These are phyloP conservation scores for Neoboletus magnificus DNA, from an alignment of 768 basidiomycete genomes.

Conservation along the genomic window DNA sequence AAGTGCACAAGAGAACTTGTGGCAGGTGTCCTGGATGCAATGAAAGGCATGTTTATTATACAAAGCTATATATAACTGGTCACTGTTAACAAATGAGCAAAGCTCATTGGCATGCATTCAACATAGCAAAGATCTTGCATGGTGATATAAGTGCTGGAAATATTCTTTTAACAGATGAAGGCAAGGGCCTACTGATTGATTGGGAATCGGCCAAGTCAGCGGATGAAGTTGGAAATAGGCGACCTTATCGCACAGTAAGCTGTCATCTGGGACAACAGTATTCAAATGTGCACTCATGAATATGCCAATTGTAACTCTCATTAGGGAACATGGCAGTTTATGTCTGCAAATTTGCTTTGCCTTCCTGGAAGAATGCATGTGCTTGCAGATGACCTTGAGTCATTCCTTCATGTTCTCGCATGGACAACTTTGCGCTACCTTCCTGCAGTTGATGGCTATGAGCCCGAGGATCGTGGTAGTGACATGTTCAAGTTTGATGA, in stretches of 20 bases:
- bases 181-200: slow-evolving; percentile 19
- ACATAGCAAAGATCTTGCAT: slow-evolving; percentile 17
- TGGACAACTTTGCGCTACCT: neutral
- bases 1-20: neutral
- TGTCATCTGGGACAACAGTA: neutral
- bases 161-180: neutral
- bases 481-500: too few species aligned
- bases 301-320: too few species aligned
- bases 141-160: slow-evolving; percentile 22
- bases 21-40: neutral
- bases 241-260: too few species aligned
- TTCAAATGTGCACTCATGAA: neutral
- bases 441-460: neutral
- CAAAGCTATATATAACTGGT: neutral
- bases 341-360: neutral
- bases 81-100: neutral
- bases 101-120: slow-evolving; percentile 24
- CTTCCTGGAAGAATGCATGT: slow-evolving; percentile 12
- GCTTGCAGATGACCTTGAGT: slow-evolving; percentile 32
- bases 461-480: too few species aligned
- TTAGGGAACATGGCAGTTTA: neutral
- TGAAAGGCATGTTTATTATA: neutral
- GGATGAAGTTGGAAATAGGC: too few species aligned
- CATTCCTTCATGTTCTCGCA: slow-evolving; percentile 18
- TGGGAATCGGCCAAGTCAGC: slow-evolving; percentile 17